Evolutionary conservation across 2,329 filamentous ascomycete species (phyloP).

Genomic region (Microdochium nivale): DNA sequence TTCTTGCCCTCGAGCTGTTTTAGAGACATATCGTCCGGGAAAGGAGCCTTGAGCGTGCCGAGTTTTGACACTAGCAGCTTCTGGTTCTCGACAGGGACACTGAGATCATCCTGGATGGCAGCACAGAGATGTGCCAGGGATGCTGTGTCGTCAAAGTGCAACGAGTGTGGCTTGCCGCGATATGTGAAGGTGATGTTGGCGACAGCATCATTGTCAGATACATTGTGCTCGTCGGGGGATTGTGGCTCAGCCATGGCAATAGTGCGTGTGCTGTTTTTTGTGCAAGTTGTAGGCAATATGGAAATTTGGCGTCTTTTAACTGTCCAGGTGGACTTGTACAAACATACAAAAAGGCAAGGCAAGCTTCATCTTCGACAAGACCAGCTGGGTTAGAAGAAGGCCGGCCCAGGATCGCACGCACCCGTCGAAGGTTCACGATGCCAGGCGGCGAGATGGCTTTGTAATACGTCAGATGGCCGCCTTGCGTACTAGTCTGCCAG

Average conservation of each 20-base stretch:
- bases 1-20: constrained; percentile 44
- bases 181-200: constrained; percentile 37
- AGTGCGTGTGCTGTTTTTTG: too few species aligned
- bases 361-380: background rate
- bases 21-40: constrained; percentile 46
- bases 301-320: too few species aligned
- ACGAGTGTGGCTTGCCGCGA: constrained; percentile 34
- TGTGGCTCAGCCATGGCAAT: background rate
- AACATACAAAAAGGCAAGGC: background rate
- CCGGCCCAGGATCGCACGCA: background rate
- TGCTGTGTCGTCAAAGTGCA: constrained; percentile 33
- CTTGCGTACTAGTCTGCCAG: background rate
- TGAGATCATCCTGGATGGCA: constrained; percentile 45
- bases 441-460: constrained; percentile 18
- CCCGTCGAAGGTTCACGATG: constrained; percentile 1
- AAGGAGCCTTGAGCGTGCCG: constrained; percentile 55
- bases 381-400: background rate
- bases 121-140: constrained; percentile 51
- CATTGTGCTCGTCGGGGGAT: background rate
- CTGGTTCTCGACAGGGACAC: constrained; percentile 54
- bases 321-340: too few species aligned
- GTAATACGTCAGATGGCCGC: constrained; percentile 24
- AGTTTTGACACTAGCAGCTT: constrained; percentile 61
- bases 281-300: too few species aligned
- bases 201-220: constrained; percentile 6